Percentiles rank a stretch among this genome's conserved stretches.
Conservation (phyloP, 2,329 filamentous ascomycete genomes). For the Botrytis byssoidea region DNA sequence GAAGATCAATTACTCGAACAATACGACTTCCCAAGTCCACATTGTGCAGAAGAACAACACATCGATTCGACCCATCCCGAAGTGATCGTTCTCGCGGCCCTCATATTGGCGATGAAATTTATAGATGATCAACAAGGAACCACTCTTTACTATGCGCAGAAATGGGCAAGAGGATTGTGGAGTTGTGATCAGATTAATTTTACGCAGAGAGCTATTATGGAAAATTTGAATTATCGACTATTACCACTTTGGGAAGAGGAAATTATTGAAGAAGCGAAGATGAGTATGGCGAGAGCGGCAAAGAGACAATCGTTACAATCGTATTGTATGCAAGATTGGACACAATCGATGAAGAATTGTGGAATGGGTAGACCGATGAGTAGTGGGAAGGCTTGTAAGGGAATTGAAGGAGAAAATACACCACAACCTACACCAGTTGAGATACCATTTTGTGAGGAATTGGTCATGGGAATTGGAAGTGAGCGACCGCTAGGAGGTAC, state of each 20-base stretch:
- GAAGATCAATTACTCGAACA: constrained; percentile 37
- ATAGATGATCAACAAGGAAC: constrained; percentile 57
- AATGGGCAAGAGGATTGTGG: constrained; percentile 58
- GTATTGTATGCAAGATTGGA: constrained; percentile 18
- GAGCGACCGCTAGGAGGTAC: not conserved
- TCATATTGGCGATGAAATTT: constrained; percentile 66
- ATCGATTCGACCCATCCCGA: constrained; percentile 63
- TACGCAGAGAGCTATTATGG: constrained; percentile 63
- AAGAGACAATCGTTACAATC: constrained; percentile 13
- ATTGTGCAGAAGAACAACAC: constrained; percentile 43
- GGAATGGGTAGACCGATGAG: not conserved
- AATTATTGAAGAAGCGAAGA: constrained; percentile 57
- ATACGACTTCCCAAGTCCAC: constrained; percentile 30
- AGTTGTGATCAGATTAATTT: constrained; percentile 60
- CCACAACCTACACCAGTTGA: constrained; percentile 16
- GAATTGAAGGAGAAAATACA: constrained; percentile 12
- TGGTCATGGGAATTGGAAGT: not conserved
- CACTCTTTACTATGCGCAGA: constrained; percentile 52
- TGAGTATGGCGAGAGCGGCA: constrained; percentile 62
- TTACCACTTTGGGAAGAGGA: constrained; percentile 57
- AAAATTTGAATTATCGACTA: constrained; percentile 62
- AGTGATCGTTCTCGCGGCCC: constrained; percentile 59
- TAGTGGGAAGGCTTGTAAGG: constrained; percentile 14
- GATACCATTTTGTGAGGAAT: not conserved
- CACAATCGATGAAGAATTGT: constrained; percentile 3